These are phyloP conservation scores for Aotearoamyces nothofagi DNA, from an alignment of 2,329 filamentous ascomycete genomes.

Conservation along the genomic window DNA sequence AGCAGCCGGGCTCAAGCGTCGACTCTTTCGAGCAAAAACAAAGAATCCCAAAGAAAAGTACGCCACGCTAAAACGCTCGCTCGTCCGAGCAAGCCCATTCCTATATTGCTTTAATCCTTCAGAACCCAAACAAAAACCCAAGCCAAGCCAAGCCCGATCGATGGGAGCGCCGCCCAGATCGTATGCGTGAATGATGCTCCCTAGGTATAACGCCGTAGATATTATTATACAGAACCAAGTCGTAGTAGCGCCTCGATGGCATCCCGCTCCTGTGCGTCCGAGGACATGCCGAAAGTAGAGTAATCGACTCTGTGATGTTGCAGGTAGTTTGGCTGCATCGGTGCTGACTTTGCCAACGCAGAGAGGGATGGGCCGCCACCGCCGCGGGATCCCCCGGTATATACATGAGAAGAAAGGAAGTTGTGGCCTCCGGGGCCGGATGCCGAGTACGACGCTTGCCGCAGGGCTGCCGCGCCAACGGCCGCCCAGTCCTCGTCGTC, in stretches of 20 bases:
- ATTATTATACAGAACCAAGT: constrained; percentile 58
- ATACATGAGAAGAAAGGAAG: constrained; percentile 31
- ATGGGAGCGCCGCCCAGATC: too few relatives aligned
- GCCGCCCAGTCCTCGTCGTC: constrained; percentile 95
- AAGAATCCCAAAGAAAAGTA: too few relatives aligned
- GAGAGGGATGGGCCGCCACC: constrained; percentile 19
- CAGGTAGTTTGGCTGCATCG: constrained; percentile 15
- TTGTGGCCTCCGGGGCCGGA: constrained; percentile 35
- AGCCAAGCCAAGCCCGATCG: too few relatives aligned
- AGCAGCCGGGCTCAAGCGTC: too few relatives aligned
- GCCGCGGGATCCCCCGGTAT: constrained; percentile 24
- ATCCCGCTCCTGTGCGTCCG: constrained; percentile 63
- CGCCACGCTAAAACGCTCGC: too few relatives aligned
- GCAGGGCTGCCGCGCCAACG: constrained; percentile 72
- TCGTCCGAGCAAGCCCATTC: too few relatives aligned
- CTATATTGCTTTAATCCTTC: too few relatives aligned
- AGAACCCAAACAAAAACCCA: too few relatives aligned
- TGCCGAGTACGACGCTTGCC: constrained; percentile 47
- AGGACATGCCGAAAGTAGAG: constrained; percentile 22
- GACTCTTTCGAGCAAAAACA: too few relatives aligned
- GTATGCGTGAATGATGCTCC: neutral
- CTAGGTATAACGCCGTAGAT: constrained; percentile 13
- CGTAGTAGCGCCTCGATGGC: constrained; percentile 68
- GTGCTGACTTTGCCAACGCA: constrained; percentile 17
- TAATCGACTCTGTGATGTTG: constrained; percentile 34